Base-by-base conservation (phyloP, 2,329 filamentous ascomycete genomes). In the Penicillium sp. region DNA sequence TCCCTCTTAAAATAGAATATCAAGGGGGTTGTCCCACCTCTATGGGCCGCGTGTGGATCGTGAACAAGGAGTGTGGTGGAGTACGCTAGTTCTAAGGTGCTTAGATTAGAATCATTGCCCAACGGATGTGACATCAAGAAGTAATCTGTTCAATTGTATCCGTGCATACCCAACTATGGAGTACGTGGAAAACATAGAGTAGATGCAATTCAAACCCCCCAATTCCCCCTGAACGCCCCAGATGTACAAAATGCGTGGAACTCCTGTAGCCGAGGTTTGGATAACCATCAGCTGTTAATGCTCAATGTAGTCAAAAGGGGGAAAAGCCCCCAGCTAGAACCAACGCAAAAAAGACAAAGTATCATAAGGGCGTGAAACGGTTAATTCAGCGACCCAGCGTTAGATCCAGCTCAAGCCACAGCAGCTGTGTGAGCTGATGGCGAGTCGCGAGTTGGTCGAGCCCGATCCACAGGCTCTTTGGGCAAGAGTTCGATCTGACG, bases 401-500 rank as follows among this genome's bases (percentile, higher is more conserved):
- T 42, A 45, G 48, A 54, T 59, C 43, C 13, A 43, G 12, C 43
- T 66, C 55, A 74, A 35, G 66, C 71, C 49, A 70, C 68, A 7
- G 71, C 66, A 23, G 71, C 54, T 19, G 70, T 61, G 59, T 70
- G 72, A 58, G 64, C 55, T 13, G 70, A 65, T 33, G 68, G 65
- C 13, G 66, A 58, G 41, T 72, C 65, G 41, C 68, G 68, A 25
- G 63, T 55, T 29, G 70, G 61, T 25, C 70, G 67, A 45, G 64
- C 55, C 29, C 70, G 73, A 39, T 78, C 75, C 42, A 78, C 67
- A 27, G 76, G 76, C 55, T 77, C 75, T 49, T 71, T 71, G 25
- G 78, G 76, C 39, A 79, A 62, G 61, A 75, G 69, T 59, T 85
- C 82, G 70, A 99, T 97, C 76, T 97, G 93, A 76, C 96, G 93